Evolutionary conservation across 768 basidiomycete species (phyloP), one percentile per base, ranked within the genome.

Genomic region (Suillus alpinus): DNA sequence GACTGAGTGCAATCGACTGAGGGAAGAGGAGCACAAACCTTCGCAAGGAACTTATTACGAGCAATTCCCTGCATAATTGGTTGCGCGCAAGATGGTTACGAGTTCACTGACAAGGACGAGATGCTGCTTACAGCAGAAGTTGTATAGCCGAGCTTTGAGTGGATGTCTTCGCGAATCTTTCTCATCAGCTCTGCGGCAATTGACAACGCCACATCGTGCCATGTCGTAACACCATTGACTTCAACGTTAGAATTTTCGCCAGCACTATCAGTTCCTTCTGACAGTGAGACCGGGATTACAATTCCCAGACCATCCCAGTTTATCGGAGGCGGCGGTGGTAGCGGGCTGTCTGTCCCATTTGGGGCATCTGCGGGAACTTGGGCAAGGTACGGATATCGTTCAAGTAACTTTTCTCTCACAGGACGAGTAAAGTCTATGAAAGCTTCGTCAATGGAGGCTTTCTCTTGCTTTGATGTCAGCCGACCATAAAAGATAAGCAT

Each of bases 401-500:
- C 80, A 3, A 98, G 76, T 2, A 99, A 74, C 49, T 83, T 77
- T 59, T 88, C 84, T 40, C 92, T 86, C n/a, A 94, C 86, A 37
- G 89, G 88, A 9, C 81, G 81, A 3, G 94, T 92, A 59, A 98
- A 83, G 72, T 98, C 96, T 59, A 98, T 86, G 73, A 95, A 99
- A 0, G 93, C 94, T 69, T 99, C 97, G 68, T 98, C 97, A 39
- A 98, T 97, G 0, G 94, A 96, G 26, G 97, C 97, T 71, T 95
- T 97, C 75, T 99, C 96, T 95, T 71, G 52, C 34, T 46, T 41
- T 29, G 6, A 41, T 8, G 31, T 10, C 41, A 44, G 58, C 56
- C 39, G 60, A 47, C 39, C 29, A 63, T 59, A 7, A 12, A 3
- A 50, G 34, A 37, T 23, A 51, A 29, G 44, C 20, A 34, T 52